A percentile compares a stretch with the other conserved stretches of the same genome.
These are phyloP conservation scores for Durotheca rogersii DNA, from an alignment of 495 filamentous ascomycete genomes.

Conservation along the genomic window DNA sequence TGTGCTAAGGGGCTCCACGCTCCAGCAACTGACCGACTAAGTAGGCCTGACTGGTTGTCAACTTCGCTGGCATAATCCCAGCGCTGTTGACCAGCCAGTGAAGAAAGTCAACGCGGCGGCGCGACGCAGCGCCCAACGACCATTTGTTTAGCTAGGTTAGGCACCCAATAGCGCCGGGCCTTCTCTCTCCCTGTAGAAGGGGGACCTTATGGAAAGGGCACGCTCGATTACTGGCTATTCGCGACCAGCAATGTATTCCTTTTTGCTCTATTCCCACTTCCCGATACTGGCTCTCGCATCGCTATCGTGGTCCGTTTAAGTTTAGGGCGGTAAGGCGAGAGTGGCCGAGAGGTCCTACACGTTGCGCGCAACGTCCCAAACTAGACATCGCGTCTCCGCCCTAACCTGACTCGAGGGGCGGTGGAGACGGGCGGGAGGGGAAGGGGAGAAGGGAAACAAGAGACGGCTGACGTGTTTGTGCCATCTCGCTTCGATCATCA, in stretches of 20 bases:
- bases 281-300: background rate
- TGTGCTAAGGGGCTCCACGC: too few species aligned
- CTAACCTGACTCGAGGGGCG: conserved; percentile 13
- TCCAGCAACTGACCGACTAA: too few species aligned
- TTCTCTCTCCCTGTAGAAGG: too few species aligned
- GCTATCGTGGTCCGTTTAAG: background rate
- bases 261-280: background rate
- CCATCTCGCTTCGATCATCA: background rate
- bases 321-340: conserved; percentile 8
- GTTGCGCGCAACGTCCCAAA: background rate
- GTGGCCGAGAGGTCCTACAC: background rate
- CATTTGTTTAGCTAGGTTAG: background rate
- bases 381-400: background rate
- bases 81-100: background rate
- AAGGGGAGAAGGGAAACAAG: background rate
- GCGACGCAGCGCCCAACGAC: background rate
- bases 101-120: background rate
- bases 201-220: too few species aligned
- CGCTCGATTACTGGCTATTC: too few species aligned
- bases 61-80: conserved; percentile 7
- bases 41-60: too few species aligned
- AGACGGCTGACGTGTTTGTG: background rate
- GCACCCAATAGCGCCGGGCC: background rate
- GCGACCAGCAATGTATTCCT: too few species aligned
- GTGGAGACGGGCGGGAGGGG: background rate